A percentile compares a stretch with the other conserved stretches of the same genome.
Conservation (phyloP, 148 eudicot species). For the Camellia japonica region DNA sequence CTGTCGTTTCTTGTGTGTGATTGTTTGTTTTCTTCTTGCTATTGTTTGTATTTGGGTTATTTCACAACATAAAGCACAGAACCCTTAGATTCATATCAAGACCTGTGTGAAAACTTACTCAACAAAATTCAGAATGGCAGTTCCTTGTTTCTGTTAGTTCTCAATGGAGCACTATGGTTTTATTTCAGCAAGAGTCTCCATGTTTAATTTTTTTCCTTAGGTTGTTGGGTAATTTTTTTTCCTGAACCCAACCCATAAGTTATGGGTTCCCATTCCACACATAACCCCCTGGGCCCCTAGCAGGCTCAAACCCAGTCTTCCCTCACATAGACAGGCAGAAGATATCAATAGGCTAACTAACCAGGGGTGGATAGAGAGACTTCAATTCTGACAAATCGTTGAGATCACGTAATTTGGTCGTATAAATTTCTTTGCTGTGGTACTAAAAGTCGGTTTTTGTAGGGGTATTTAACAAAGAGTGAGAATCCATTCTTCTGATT, state of each 20-base stretch:
- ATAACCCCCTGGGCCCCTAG: background rate
- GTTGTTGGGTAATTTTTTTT: background rate
- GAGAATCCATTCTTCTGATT: background rate
- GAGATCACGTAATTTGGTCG: background rate
- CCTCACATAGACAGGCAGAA: background rate
- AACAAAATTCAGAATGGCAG: background rate
- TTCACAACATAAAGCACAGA: background rate
- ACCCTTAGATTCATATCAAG: background rate
- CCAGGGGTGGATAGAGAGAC: background rate
- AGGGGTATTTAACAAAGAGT: background rate
- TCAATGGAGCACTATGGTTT: background rate
- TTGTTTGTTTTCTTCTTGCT: background rate
- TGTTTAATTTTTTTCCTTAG: background rate
- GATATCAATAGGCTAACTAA: background rate
- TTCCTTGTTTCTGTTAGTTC: background rate
- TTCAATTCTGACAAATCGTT: background rate
- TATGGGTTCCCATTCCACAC: background rate
- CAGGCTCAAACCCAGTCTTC: background rate
- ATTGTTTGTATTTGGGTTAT: background rate
- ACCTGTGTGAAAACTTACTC: background rate
- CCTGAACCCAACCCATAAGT: background rate
- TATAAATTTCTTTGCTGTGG: background rate
- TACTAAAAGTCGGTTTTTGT: background rate
- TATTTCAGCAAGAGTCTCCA: background rate
- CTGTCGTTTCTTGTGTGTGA: too few species aligned